A percentile compares a stretch with the other conserved stretches of the same genome.
Conservation (phyloP, 2,329 filamentous ascomycete species). For the Drechslerella coelobrocha region DNA sequence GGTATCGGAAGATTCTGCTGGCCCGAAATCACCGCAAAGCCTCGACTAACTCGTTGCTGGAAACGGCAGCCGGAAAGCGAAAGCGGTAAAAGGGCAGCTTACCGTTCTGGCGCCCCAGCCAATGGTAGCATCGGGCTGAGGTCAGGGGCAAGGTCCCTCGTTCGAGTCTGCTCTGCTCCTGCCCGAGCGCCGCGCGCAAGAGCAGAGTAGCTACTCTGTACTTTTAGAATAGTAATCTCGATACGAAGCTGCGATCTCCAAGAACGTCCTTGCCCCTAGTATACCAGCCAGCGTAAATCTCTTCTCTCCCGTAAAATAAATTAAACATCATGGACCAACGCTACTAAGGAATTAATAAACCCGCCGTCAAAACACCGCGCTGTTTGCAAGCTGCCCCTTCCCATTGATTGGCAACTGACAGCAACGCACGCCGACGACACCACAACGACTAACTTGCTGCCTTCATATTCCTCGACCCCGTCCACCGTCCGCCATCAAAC, state of each 20-base stretch:
- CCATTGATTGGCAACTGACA: background rate
- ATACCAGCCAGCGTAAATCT: background rate
- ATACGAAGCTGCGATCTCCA: too few species aligned
- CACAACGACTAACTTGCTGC: too few species aligned
- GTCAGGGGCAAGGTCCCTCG: background rate
- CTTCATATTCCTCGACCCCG: background rate
- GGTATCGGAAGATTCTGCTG: background rate
- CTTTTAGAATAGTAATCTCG: too few species aligned
- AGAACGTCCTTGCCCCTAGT: background rate
- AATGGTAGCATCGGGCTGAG: background rate
- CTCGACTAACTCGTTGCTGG: background rate
- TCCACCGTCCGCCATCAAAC: background rate
- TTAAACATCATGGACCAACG: too few species aligned
- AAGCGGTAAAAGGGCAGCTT: background rate
- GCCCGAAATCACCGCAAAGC: background rate
- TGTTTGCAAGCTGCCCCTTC: too few species aligned
- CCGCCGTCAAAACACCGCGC: too few species aligned
- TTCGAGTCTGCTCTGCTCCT: background rate
- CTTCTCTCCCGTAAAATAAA: too few species aligned
- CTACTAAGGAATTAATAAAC: too few species aligned
- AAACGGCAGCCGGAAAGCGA: slow-evolving; percentile 6
- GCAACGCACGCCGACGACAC: background rate
- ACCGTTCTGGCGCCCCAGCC: background rate
- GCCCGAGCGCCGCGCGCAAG: too few species aligned
- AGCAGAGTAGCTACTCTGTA: too few species aligned